phyloP scores from a whole-genome alignment of 768 basidiomycete species.

The Termitomyces titanicus region DNA sequence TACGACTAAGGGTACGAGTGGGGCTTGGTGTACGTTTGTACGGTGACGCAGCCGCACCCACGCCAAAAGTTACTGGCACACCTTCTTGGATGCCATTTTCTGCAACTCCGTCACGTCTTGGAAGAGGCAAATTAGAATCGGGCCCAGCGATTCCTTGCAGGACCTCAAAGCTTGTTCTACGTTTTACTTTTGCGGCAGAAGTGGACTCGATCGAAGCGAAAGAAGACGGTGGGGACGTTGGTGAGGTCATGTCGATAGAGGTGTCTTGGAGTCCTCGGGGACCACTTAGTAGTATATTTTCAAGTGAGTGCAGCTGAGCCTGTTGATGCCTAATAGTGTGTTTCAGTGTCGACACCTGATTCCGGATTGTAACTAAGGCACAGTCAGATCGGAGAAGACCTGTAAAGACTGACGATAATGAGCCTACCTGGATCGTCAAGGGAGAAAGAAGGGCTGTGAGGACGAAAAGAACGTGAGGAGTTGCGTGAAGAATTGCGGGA shows the following conservation, averaged over 20 bases:
- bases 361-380: conserved; percentile 63
- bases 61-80: conserved; percentile 57
- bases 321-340: conserved; percentile 83
- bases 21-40: conserved; percentile 65
- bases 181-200: conserved; percentile 46
- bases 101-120: conserved; percentile 46
- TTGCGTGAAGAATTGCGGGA: conserved; percentile 42
- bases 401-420: conserved; percentile 14
- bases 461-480: conserved; percentile 43
- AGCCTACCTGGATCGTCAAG: conserved; percentile 66
- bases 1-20: conserved; percentile 77
- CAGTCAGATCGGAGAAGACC: conserved; percentile 16
- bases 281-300: conserved; percentile 62
- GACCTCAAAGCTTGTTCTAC: conserved; percentile 70
- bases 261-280: conserved; percentile 54
- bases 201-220: conserved; percentile 22
- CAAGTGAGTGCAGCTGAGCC: conserved; percentile 69
- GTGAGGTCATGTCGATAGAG: conserved; percentile 27
- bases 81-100: conserved; percentile 70
- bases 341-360: conserved; percentile 77
- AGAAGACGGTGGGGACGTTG: conserved; percentile 28
- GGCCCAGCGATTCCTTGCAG: conserved; percentile 70
- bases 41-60: conserved; percentile 32
- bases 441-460: conserved; percentile 54
- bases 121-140: conserved; percentile 71